Conservation (phyloP, 1,284 basidiomycete genomes). For the Microbotryum lychnidis-dioicae region DNA sequence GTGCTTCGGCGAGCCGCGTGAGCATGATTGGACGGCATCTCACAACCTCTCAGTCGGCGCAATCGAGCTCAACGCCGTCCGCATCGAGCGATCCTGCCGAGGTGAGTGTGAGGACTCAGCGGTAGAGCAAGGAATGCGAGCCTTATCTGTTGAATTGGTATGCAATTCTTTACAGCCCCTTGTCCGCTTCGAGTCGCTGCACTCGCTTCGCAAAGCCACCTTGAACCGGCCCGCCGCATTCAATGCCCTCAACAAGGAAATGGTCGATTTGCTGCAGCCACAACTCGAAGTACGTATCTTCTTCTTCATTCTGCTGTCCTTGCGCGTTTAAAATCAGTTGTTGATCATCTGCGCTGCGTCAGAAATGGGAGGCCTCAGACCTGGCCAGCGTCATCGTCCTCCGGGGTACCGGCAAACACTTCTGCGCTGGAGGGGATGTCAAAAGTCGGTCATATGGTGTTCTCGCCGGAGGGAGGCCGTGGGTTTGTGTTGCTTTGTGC, state of each 20-base stretch:
- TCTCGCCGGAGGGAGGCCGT: neutral
- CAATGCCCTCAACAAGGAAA: conserved; percentile 76
- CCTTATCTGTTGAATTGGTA: too few relatives aligned
- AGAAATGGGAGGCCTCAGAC: conserved; percentile 74
- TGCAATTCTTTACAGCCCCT: conserved; percentile 32
- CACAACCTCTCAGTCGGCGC: too few relatives aligned
- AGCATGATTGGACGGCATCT: too few relatives aligned
- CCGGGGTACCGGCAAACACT: conserved; percentile 66
- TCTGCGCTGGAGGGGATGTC: conserved; percentile 94
- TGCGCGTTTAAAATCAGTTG: neutral
- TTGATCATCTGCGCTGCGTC: conserved; percentile 6
- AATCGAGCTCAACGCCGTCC: too few relatives aligned
- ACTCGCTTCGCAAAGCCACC: conserved; percentile 57
- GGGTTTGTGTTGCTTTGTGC: neutral
- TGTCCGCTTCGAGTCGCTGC: conserved; percentile 62
- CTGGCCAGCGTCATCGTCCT: conserved; percentile 70
- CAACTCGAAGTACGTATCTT: conserved; percentile 58
- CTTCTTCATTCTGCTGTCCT: neutral
- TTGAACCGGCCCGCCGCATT: conserved; percentile 76
- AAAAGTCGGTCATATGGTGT: conserved; percentile 49
- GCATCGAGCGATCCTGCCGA: too few relatives aligned
- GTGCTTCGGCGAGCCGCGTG: too few relatives aligned
- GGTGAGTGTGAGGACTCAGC: too few relatives aligned
- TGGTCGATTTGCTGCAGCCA: conserved; percentile 65
- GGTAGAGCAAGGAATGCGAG: too few relatives aligned